Percentiles rank a stretch among this genome's conserved stretches.
Conservation (phyloP, 345 rosid species). For the Raphanus raphanistrum region DNA sequence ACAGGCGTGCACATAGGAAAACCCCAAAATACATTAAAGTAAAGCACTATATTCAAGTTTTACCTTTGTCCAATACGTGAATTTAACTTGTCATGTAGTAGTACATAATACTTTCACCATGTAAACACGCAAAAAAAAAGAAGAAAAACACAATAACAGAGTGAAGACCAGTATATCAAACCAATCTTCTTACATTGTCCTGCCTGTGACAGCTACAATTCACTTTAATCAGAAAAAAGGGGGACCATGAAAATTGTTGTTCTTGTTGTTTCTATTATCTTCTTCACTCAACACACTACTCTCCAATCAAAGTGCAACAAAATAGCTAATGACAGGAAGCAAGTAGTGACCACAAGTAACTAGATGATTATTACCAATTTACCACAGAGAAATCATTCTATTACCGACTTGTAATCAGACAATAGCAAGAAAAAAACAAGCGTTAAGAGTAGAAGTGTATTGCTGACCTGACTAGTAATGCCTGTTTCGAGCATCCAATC, state of each 20-base stretch:
- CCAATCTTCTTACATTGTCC: slow-evolving; percentile 2
- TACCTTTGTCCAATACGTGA: background rate
- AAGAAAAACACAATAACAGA: slow-evolving; percentile 19
- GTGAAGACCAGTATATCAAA: slow-evolving; percentile 27
- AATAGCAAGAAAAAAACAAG: background rate
- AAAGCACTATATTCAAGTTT: slow-evolving; percentile 28
- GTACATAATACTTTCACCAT: slow-evolving; percentile 29
- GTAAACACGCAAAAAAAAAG: slow-evolving; percentile 19
- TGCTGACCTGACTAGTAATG: slow-evolving; percentile 74
- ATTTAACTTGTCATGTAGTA: slow-evolving; percentile 32
- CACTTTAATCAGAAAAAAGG: slow-evolving; percentile 21
- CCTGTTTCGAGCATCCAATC: slow-evolving; percentile 98
- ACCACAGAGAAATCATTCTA: background rate
- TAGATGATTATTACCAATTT: background rate
- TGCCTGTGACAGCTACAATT: slow-evolving; percentile 11
- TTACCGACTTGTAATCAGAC: background rate
- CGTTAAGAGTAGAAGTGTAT: background rate
- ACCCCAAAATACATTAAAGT: slow-evolving; percentile 33
- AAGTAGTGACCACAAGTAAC: background rate
- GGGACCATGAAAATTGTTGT: slow-evolving; percentile 43
- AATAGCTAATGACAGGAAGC: background rate
- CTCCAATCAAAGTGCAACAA: slow-evolving; percentile 22
- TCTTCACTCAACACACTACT: background rate
- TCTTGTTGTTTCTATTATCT: slow-evolving; percentile 16
- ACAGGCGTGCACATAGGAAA: slow-evolving; percentile 57